Conservation (phyloP, 441 rosid genomes). For the Lepidium campestre region DNA sequence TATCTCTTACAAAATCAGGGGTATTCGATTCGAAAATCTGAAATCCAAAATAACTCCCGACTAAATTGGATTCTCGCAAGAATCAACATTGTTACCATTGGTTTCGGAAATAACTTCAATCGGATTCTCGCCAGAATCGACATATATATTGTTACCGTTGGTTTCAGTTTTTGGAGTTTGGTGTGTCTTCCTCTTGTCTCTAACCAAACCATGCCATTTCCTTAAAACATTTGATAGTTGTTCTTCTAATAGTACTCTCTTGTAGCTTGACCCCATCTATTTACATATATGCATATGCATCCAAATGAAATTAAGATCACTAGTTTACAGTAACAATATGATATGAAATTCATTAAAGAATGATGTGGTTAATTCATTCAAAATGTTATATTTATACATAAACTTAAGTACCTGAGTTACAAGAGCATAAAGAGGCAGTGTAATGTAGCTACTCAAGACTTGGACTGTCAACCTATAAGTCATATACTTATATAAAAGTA, state of each 20-base stretch:
- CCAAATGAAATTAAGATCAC: background rate
- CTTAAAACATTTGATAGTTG: slow-evolving; percentile 35
- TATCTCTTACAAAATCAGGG: slow-evolving; percentile 7
- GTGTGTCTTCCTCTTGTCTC: slow-evolving; percentile 30
- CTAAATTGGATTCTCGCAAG: background rate
- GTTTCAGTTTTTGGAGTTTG: background rate
- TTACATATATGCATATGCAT: background rate
- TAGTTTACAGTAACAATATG: background rate
- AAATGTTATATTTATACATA: background rate
- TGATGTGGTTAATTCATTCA: too few relatives aligned
- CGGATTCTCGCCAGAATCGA: too few relatives aligned
- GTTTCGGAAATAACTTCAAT: too few relatives aligned
- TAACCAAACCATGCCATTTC: slow-evolving; percentile 43
- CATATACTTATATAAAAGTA: background rate
- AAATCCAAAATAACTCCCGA: background rate
- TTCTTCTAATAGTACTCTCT: slow-evolving; percentile 40
- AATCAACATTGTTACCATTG: background rate
- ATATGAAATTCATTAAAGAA: too few relatives aligned
- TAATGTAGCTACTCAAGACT: slow-evolving; percentile 61
- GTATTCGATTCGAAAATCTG: background rate
- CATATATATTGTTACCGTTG: background rate
- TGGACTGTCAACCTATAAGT: slow-evolving; percentile 48
- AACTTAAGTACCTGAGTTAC: slow-evolving; percentile 50
- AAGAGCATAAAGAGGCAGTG: slow-evolving; percentile 71
- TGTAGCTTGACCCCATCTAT: slow-evolving; percentile 68